Conservation (phyloP, 495 filamentous ascomycete species). For the Neohortaea acidophila region DNA sequence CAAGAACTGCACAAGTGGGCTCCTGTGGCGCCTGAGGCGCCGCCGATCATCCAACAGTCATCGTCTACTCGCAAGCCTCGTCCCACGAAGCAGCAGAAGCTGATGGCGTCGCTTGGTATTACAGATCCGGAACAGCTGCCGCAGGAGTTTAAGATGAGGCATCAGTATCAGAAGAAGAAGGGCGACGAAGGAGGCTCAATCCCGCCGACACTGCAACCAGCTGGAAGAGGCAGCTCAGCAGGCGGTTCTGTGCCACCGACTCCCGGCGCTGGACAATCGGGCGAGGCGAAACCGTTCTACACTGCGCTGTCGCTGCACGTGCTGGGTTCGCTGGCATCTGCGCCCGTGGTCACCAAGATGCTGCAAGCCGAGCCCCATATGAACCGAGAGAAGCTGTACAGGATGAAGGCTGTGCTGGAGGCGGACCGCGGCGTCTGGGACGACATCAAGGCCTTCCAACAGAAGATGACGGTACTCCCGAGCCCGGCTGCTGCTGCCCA, state of each 20-base stretch:
- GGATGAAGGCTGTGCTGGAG: conserved; percentile 13
- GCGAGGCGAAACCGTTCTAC: conserved; percentile 5
- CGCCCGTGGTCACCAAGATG: conserved; percentile 15
- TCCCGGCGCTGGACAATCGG: not conserved
- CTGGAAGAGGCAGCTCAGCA: conserved; percentile 5
- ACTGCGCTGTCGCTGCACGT: conserved; percentile 16
- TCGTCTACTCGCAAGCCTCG: conserved; percentile 93
- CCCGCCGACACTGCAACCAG: conserved; percentile 13
- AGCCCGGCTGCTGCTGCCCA: conserved; percentile 1
- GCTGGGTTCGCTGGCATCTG: conserved; percentile 10
- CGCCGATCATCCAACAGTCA: conserved; percentile 68
- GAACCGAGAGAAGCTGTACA: conserved; percentile 18
- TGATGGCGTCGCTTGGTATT: conserved; percentile 76
- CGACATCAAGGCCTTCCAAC: conserved; percentile 9
- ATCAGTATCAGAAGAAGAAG: conserved; percentile 13
- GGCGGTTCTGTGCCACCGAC: conserved; percentile 1
- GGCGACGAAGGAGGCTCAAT: conserved; percentile 4
- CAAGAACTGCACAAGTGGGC: conserved; percentile 94
- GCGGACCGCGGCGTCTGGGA: conserved; percentile 6
- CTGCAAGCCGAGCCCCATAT: conserved; percentile 15
- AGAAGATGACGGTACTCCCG: conserved; percentile 7
- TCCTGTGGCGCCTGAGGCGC: conserved; percentile 73
- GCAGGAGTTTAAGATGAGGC: conserved; percentile 32
- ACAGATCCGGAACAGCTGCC: conserved; percentile 80
- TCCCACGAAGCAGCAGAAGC: conserved; percentile 92